Percentiles rank a stretch among this genome's conserved stretches.
These are phyloP conservation scores for Hypoxylon rickii DNA, from an alignment of 495 filamentous ascomycete genomes.

Conservation along the genomic window DNA sequence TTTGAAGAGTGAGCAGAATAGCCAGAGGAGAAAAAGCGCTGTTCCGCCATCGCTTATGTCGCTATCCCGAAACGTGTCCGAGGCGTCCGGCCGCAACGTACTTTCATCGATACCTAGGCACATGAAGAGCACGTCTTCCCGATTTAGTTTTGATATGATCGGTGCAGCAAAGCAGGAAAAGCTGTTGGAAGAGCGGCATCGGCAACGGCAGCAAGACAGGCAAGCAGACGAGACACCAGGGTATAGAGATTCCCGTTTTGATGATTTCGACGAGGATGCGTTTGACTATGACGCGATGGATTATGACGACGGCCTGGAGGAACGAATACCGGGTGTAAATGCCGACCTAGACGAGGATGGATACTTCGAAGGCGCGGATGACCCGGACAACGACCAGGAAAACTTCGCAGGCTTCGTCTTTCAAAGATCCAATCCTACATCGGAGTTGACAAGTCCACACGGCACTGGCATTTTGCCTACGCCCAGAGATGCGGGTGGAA, in stretches of 20 bases:
- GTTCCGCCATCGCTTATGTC: slow-evolving; percentile 37
- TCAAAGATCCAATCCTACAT: slow-evolving; percentile 55
- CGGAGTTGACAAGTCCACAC: slow-evolving; percentile 50
- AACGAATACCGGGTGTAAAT: slow-evolving; percentile 76
- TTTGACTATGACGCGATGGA: slow-evolving; percentile 72
- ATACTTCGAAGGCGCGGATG: slow-evolving; percentile 32
- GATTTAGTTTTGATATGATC: slow-evolving; percentile 94
- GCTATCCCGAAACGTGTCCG: slow-evolving; percentile 46
- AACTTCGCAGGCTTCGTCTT: slow-evolving; percentile 60
- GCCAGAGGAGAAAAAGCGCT: slow-evolving; percentile 44
- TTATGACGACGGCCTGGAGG: slow-evolving; percentile 74
- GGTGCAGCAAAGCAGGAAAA: slow-evolving; percentile 80
- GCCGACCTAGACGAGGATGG: slow-evolving; percentile 63
- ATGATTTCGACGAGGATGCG: slow-evolving; percentile 69
- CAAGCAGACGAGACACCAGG: slow-evolving; percentile 38
- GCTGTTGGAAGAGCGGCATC: slow-evolving; percentile 82
- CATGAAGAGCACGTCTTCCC: slow-evolving; percentile 82
- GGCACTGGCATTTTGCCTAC: slow-evolving; percentile 53
- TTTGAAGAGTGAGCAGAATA: slow-evolving; percentile 29
- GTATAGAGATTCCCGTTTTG: slow-evolving; percentile 50
- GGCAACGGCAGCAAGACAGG: slow-evolving; percentile 67
- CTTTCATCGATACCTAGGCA: slow-evolving; percentile 67
- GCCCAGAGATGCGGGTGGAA: slow-evolving; percentile 56
- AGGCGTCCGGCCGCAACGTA: slow-evolving; percentile 46
- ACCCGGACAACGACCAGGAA: slow-evolving; percentile 55